These are phyloP conservation scores for Penicillium oxalicum DNA, from an alignment of 2,329 filamentous ascomycete species.

Conservation along the genomic window DNA sequence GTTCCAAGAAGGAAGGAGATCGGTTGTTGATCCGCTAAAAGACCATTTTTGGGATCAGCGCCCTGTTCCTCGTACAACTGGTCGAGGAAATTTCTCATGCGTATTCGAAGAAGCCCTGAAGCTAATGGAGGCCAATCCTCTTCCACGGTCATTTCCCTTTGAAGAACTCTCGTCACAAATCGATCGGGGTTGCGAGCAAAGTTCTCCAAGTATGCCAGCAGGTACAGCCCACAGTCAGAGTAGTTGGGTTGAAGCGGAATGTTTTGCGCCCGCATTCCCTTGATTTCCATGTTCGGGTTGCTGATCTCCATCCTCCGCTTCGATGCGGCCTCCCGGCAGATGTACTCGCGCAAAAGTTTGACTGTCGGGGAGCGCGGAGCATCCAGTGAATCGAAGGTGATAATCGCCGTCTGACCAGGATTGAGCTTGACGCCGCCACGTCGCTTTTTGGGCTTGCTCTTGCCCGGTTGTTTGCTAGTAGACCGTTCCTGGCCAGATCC, in stretches of 20 bases:
- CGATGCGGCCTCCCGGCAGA: conserved; percentile 63
- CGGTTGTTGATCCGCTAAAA: conserved; percentile 26
- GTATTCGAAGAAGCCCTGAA: conserved; percentile 54
- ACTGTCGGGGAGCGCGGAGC: conserved; percentile 58
- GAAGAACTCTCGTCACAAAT: conserved; percentile 63
- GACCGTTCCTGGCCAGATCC: neutral
- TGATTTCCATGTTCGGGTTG: conserved; percentile 39
- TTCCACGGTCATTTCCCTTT: conserved; percentile 54
- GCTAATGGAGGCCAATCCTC: conserved; percentile 51
- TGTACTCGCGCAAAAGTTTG: conserved; percentile 66
- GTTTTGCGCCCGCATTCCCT: conserved; percentile 63
- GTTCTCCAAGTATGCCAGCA: conserved; percentile 76
- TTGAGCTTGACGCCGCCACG: conserved; percentile 39
- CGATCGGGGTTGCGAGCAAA: conserved; percentile 69
- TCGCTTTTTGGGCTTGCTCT: conserved; percentile 23
- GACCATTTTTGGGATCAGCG: conserved; percentile 24
- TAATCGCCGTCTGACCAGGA: conserved; percentile 60
- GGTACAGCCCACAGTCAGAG: conserved; percentile 82
- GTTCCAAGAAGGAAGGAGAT: conserved; percentile 30
- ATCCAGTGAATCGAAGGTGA: conserved; percentile 85
- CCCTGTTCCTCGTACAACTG: conserved; percentile 56
- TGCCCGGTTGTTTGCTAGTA: neutral
- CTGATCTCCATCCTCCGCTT: conserved; percentile 51
- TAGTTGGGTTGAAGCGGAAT: conserved; percentile 78
- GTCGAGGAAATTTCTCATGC: conserved; percentile 63